Evolutionary conservation across 257 asterid species (phyloP).

Genomic region (Perilla frutescens): DNA sequence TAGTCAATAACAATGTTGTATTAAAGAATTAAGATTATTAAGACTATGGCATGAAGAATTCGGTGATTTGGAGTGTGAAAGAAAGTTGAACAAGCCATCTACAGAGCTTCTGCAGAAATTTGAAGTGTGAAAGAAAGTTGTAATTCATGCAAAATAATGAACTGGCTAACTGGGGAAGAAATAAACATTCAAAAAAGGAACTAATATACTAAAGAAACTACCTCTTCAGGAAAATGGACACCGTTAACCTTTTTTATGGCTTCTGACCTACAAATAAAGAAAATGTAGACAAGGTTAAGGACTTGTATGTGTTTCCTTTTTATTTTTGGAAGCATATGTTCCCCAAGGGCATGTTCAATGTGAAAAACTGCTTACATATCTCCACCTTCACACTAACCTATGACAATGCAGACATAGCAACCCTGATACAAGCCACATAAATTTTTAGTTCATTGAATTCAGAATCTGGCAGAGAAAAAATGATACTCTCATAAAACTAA

Average conservation of each 20-base stretch:
- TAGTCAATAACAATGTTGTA: too few relatives aligned
- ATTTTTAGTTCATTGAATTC: constrained; percentile 25
- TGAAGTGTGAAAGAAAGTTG: constrained; percentile 20
- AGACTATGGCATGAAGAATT: too few relatives aligned
- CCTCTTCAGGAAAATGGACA: constrained; percentile 83
- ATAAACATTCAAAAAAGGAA: neutral
- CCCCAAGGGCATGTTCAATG: constrained; percentile 4
- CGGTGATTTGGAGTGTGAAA: too few relatives aligned
- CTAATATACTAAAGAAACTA: constrained; percentile 31
- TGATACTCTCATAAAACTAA: neutral
- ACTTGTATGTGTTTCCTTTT: constrained; percentile 11
- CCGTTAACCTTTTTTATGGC: constrained; percentile 79
- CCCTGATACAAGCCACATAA: constrained; percentile 61
- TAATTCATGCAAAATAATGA: constrained; percentile 5
- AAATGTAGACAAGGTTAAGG: constrained; percentile 30
- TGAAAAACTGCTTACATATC: constrained; percentile 72
- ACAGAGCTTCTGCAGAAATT: constrained; percentile 70
- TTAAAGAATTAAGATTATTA: too few relatives aligned
- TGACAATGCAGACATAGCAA: constrained; percentile 91
- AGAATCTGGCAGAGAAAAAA: constrained; percentile 7
- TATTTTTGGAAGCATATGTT: constrained; percentile 17
- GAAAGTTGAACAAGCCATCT: constrained; percentile 95
- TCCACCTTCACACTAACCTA: constrained; percentile 98
- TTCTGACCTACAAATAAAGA: constrained; percentile 69
- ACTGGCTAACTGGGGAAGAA: constrained; percentile 2